Conservation (phyloP, 352 stramenopile genomes). For the Phytopythium ostracodes region DNA sequence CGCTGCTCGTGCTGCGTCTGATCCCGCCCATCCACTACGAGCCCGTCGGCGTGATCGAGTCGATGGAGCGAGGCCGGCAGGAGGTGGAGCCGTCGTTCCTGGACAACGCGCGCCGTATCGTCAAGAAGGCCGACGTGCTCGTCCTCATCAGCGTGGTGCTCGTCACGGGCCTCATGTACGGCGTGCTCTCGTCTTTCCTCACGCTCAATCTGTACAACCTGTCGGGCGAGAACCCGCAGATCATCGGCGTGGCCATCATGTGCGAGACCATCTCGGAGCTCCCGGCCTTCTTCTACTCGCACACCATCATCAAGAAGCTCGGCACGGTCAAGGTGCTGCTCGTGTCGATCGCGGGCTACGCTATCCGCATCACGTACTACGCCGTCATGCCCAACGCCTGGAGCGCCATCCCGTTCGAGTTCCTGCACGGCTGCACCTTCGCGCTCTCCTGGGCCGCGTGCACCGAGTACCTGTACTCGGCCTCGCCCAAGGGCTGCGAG, state of each 20-base stretch:
- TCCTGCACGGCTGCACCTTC: constrained; percentile 74
- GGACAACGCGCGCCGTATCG: constrained; percentile 28
- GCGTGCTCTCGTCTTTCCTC: constrained; percentile 80
- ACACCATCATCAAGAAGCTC: constrained; percentile 61
- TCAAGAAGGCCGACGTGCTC: constrained; percentile 49
- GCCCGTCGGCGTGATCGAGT: constrained; percentile 3
- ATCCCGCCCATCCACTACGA: constrained; percentile 31
- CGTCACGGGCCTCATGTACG: constrained; percentile 79
- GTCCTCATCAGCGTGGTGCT: constrained; percentile 71
- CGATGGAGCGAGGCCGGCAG: constrained; percentile 30
- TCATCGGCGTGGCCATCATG: constrained; percentile 78
- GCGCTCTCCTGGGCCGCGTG: constrained; percentile 67
- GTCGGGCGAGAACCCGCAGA: constrained; percentile 57
- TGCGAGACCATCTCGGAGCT: constrained; percentile 79
- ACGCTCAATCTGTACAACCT: constrained; percentile 82
- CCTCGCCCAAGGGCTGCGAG: constrained; percentile 50
- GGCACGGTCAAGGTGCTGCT: constrained; percentile 73
- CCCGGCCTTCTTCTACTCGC: constrained; percentile 78
- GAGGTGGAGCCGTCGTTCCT: constrained; percentile 37
- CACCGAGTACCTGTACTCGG: constrained; percentile 74
- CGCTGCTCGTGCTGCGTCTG: constrained; percentile 55
- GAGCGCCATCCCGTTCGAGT: constrained; percentile 76
- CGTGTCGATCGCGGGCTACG: constrained; percentile 65
- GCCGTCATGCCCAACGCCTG: constrained; percentile 77
- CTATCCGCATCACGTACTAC: constrained; percentile 65